Evolutionary conservation across 352 stramenopile species (phyloP).

Genomic region (Thalassiosira hispida): DNA sequence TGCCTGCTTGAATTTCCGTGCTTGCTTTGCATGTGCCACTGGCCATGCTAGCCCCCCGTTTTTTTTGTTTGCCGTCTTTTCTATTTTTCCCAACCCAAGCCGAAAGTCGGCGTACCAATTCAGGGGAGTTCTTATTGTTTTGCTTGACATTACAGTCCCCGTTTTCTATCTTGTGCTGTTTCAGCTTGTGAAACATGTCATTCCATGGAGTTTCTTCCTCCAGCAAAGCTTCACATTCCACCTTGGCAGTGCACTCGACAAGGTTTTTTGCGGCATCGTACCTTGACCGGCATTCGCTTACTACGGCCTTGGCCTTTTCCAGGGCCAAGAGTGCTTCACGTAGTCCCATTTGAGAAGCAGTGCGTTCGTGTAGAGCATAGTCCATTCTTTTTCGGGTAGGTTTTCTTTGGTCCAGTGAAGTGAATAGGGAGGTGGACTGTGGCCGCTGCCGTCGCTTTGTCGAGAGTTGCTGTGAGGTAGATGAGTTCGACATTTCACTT

Average conservation of each 20-base stretch:
- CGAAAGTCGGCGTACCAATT: conserved; percentile 26
- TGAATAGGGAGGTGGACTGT: conserved; percentile 1
- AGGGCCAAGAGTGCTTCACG: conserved; percentile 33
- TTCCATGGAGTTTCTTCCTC: conserved; percentile 48
- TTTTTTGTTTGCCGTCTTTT: conserved; percentile 30
- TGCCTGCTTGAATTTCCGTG: neutral
- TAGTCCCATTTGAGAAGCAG: conserved; percentile 37
- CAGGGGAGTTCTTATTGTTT: conserved; percentile 27
- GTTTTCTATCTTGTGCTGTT: conserved; percentile 54
- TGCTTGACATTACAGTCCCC: conserved; percentile 51
- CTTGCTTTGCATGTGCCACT: conserved; percentile 8
- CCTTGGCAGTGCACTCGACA: conserved; percentile 32
- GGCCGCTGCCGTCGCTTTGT: conserved; percentile 23
- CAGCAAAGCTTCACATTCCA: conserved; percentile 49
- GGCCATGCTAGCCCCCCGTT: neutral
- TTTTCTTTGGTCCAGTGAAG: conserved; percentile 11
- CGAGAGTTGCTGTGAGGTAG: conserved; percentile 9
- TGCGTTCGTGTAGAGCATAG: conserved; percentile 38
- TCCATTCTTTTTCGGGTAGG: conserved; percentile 37
- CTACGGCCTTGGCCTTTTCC: conserved; percentile 24
- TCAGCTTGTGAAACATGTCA: conserved; percentile 53
- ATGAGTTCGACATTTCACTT: conserved; percentile 27
- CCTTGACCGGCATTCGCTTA: conserved; percentile 32
- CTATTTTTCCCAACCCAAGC: conserved; percentile 40
- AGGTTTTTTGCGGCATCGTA: conserved; percentile 28